Evolutionary conservation across 495 filamentous ascomycete species (phyloP).

Genomic region (Aspergillus mulundensis): DNA sequence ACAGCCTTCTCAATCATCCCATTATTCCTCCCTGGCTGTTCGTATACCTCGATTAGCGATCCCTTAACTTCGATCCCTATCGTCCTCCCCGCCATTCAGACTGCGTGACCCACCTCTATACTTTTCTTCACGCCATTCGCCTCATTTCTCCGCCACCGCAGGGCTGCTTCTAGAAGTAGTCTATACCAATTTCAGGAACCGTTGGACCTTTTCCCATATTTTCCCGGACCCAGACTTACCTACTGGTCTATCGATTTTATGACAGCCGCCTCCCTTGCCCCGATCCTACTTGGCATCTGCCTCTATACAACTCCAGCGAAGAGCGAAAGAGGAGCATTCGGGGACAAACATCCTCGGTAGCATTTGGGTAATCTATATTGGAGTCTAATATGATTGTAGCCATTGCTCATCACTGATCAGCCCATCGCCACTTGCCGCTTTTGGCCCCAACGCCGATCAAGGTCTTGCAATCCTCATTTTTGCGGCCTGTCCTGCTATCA

Average conservation of each 20-base stretch:
- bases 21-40: not conserved
- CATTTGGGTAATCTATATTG: conserved; percentile 4
- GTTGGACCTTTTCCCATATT: not conserved
- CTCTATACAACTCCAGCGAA: not conserved
- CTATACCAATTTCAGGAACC: not conserved
- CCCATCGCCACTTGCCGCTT: conserved; percentile 12
- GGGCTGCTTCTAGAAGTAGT: conserved; percentile 7
- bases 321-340: not conserved
- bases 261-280: not conserved
- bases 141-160: conserved; percentile 8
- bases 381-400: conserved; percentile 7
- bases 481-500: not conserved
- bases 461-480: not conserved
- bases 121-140: conserved; percentile 8
- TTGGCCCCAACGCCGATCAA: not conserved
- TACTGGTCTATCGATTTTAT: not conserved
- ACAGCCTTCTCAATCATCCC: conserved; percentile 2
- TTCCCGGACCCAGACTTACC: not conserved
- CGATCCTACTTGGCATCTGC: not conserved
- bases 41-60: conserved; percentile 1
- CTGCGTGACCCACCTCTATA: conserved; percentile 10
- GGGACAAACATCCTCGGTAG: not conserved
- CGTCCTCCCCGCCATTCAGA: not conserved
- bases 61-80: conserved; percentile 3
- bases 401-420: conserved; percentile 7